Evolutionary conservation across 345 rosid species (phyloP).

Genomic region (Acer negundo): DNA sequence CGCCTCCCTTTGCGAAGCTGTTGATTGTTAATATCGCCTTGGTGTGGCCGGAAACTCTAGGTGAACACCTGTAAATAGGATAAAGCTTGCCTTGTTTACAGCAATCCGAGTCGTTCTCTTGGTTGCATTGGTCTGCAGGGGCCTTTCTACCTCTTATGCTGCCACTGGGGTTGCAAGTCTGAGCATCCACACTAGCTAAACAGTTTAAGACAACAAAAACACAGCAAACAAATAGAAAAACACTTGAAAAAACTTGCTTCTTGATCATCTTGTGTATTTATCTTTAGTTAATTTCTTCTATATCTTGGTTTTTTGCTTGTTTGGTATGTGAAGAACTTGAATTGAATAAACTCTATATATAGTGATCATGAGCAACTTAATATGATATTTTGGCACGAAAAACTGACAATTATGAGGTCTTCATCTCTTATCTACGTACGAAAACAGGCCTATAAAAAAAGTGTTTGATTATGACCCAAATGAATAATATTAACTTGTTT

Average conservation of each 20-base stretch:
- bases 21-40: constrained; percentile 32
- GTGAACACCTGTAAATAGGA: constrained; percentile 25
- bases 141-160: constrained; percentile 31
- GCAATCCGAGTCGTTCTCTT: constrained; percentile 31
- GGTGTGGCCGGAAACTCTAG: constrained; percentile 16
- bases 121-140: constrained; percentile 36
- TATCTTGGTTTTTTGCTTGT: no score
- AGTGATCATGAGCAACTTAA: no score
- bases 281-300: no score
- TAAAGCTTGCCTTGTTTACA: constrained; percentile 32
- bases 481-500: no score
- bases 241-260: neutral
- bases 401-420: no score
- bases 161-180: constrained; percentile 33
- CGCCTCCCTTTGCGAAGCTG: constrained; percentile 21
- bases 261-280: neutral
- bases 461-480: no score
- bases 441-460: no score
- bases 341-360: no score
- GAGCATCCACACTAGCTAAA: neutral
- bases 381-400: no score
- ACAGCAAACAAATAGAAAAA: neutral
- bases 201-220: neutral
- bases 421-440: no score
- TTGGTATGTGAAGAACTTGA: no score